phyloP scores from a whole-genome alignment of 192 early-diverging fungal species.

The Backusella westeae region DNA sequence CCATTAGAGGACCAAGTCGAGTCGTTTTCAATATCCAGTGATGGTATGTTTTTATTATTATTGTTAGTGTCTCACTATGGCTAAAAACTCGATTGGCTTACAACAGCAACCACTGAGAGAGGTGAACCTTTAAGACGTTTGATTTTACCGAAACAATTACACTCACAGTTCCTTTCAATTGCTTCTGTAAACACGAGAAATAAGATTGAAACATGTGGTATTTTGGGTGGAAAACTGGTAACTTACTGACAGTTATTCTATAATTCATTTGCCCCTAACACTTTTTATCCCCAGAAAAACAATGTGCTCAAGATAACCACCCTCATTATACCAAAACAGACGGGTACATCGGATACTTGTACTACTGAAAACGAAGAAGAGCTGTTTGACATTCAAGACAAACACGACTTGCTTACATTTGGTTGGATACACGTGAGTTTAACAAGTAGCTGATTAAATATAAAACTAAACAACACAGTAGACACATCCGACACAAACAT shows the following conservation, averaged over 20 bases:
- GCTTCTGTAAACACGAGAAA: slow-evolving; percentile 67
- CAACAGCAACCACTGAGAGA: slow-evolving; percentile 46
- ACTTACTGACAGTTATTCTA: too few relatives aligned
- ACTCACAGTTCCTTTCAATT: slow-evolving; percentile 69
- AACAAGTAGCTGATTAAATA: too few relatives aligned
- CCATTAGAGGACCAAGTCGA: not conserved
- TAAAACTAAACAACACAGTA: slow-evolving; percentile 1
- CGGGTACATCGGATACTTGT: slow-evolving; percentile 82
- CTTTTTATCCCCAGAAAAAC: slow-evolving; percentile 33
- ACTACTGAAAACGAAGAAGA: slow-evolving; percentile 84
- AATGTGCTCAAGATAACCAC: slow-evolving; percentile 68
- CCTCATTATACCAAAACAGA: slow-evolving; percentile 88
- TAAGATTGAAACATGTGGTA: slow-evolving; percentile 89
- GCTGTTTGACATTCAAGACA: slow-evolving; percentile 72
- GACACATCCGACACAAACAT: slow-evolving; percentile 92
- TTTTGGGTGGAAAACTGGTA: slow-evolving; percentile 75
- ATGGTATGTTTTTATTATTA: not conserved
- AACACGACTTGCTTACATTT: slow-evolving; percentile 73
- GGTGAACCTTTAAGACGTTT: slow-evolving; percentile 65
- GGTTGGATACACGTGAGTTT: slow-evolving; percentile 83
- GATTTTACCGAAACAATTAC: slow-evolving; percentile 61
- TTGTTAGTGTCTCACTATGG: not conserved
- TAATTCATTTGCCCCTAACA: not conserved
- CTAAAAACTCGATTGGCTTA: not conserved
- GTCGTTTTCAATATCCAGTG: not conserved